Percentiles rank a stretch among this genome's conserved stretches.
Evolutionary conservation across 345 rosid genomes (phyloP).

Genomic region (Physaria fendleri): DNA sequence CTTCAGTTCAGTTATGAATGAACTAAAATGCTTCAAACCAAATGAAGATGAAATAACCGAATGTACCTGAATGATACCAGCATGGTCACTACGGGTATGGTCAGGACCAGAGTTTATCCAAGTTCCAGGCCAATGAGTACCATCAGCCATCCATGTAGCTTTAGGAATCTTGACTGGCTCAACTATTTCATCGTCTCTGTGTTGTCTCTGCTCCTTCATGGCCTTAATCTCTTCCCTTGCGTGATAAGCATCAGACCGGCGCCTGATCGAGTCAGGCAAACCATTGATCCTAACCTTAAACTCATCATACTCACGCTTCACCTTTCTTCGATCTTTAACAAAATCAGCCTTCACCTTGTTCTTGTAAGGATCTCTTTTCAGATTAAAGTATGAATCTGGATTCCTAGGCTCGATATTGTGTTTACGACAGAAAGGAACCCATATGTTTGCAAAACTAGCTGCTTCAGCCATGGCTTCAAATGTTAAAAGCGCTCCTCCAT

Average conservation of each 20-base stretch:
- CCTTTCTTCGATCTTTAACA: conserved; percentile 86
- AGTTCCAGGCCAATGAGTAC: conserved; percentile 98
- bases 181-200: conserved; percentile 54
- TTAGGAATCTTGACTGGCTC: conserved; percentile 85
- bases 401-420: conserved; percentile 90
- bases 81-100: conserved; percentile 88
- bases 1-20: not conserved
- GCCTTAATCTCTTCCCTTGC: conserved; percentile 98
- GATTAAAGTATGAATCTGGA: conserved; percentile 85
- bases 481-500: conserved; percentile 94
- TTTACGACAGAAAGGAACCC: conserved; percentile 98
- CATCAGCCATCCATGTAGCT: conserved; percentile 99
- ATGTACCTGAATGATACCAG: conserved; percentile 90
- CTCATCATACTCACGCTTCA: conserved; percentile 99
- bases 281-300: conserved; percentile 91
- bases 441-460: conserved; percentile 85
- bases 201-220: conserved; percentile 84
- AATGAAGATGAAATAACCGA: not conserved
- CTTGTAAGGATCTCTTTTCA: conserved; percentile 97
- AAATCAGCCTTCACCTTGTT: conserved; percentile 81
- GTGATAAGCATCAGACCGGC: conserved; percentile 92
- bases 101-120: conserved; percentile 66
- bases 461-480: conserved; percentile 99
- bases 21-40: not conserved
- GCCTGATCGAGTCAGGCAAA: conserved; percentile 88